Evolutionary conservation across 495 filamentous ascomycete genomes (phyloP).

Genomic region (Lasiosphaeris hirsuta): DNA sequence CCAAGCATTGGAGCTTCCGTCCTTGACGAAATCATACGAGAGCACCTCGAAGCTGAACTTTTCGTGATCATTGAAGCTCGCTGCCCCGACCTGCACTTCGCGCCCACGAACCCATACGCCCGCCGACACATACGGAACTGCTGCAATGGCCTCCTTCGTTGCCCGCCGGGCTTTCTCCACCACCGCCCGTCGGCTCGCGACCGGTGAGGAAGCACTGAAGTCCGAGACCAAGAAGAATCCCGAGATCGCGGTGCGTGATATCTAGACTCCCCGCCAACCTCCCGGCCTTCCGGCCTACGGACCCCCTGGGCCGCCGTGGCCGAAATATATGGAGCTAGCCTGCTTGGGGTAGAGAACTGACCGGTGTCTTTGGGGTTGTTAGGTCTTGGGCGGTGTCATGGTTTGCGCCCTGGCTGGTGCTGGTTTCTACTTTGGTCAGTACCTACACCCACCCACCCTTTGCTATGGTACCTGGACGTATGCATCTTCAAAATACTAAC

Average conservation of each 20-base stretch:
- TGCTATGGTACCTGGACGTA: background rate
- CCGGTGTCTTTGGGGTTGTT: background rate
- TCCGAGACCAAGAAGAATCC: constrained; percentile 51
- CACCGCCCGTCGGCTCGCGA: constrained; percentile 40
- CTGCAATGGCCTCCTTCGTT: constrained; percentile 46
- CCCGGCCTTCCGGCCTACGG: background rate
- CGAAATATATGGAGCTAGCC: too few species aligned
- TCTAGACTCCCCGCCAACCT: background rate
- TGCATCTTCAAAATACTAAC: background rate
- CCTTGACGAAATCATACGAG: constrained; percentile 24
- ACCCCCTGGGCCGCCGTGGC: background rate
- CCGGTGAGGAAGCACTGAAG: constrained; percentile 41
- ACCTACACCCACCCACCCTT: background rate
- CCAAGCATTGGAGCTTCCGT: constrained; percentile 9
- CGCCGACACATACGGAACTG: constrained; percentile 5
- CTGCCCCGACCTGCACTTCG: constrained; percentile 10
- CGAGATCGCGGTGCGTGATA: constrained; percentile 48
- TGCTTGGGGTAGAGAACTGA: too few species aligned
- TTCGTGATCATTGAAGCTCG: constrained; percentile 1
- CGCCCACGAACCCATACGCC: constrained; percentile 6
- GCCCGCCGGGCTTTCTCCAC: constrained; percentile 49
- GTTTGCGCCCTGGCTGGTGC: constrained; percentile 79
- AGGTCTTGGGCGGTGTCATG: constrained; percentile 94
- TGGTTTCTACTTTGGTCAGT: constrained; percentile 77
- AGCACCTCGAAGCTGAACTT: constrained; percentile 1